Percentiles rank a stretch among this genome's conserved stretches.
Evolutionary conservation across 331 rosid species (phyloP).

Genomic region (Quercus tomentella): DNA sequence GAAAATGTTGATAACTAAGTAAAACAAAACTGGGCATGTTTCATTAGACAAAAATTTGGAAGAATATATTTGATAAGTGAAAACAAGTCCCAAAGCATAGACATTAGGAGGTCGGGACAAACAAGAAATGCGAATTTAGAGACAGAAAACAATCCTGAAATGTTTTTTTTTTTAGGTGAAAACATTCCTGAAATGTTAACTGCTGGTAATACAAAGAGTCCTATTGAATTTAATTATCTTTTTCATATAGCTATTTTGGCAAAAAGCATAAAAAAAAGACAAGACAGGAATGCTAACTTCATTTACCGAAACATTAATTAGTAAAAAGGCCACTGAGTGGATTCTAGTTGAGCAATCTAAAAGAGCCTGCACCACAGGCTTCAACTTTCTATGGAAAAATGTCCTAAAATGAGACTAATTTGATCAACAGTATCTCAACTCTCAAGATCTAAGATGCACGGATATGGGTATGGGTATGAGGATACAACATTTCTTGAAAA

Average conservation of each 20-base stretch:
- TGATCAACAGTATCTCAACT: neutral
- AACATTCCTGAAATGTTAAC: neutral
- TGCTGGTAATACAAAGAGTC: neutral
- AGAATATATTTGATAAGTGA: neutral
- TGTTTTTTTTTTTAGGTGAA: no score
- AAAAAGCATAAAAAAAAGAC: neutral
- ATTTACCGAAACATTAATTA: conserved; percentile 6
- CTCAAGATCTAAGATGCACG: no score
- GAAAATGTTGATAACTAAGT: neutral
- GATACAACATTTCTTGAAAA: no score
- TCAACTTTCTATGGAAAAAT: neutral
- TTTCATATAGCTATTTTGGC: neutral
- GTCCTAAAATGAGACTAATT: neutral
- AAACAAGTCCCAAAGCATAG: neutral
- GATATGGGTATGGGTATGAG: no score
- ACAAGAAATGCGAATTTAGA: neutral
- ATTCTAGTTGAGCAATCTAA: neutral
- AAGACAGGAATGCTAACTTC: neutral
- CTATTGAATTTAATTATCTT: neutral
- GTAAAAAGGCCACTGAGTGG: neutral
- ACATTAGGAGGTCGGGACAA: neutral
- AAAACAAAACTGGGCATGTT: neutral
- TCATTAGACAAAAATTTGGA: neutral
- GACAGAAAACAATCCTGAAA: neutral
- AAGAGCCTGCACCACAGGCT: neutral